Evolutionary conservation across 2,329 filamentous ascomycete species (phyloP), one percentile per base, ranked within the genome.

Genomic region (Pyrenochaeta sp.): DNA sequence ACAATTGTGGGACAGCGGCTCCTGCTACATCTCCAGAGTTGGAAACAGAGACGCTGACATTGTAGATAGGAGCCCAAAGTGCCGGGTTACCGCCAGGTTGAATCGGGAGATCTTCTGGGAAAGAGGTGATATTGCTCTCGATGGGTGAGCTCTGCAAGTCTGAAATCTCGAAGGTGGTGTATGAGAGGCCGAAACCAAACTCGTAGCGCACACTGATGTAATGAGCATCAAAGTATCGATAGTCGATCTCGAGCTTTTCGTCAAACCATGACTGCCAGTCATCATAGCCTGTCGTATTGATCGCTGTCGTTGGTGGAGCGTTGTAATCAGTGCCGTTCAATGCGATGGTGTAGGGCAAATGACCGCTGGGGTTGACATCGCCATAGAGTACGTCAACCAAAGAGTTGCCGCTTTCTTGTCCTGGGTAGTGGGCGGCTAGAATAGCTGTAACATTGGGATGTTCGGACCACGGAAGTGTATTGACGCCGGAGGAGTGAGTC

Each of bases 301-400:
- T 74, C 37, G 73, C 77, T 19, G 72, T 75, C 22, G 68, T 77
- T 25, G 77, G 75, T 0, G 86, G 72, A 3, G 72, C 71, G 27
- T 71, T 67, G 68, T 95, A 94, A 73, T 97, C 92, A 30, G 85
- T 81, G 1, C 90, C 81, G 1, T 82, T 83, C 68, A 88, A 88
- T 9, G 91, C 92, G 45, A 97, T 90, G 0, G 92, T 96, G 78
- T 96, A 97, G 0, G 93, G 93, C 2, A 97, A 81, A 56, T 91
- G 90, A 22, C 93, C 93, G 49, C 87, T 92, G 0, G 89, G 89
- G 69, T 92, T 94, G 10, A 88, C 84, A 25, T 90, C 85, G 7
- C 93, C 93, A 58, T 93, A 92, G 2, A 97, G 81, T 2, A 80
- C 64, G 50, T 80, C 79, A 37, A 75, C 73, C 43, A 80, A 66